Base-by-base conservation (phyloP, 192 early-diverging fungal genomes). In the Podochytrium sp. region DNA sequence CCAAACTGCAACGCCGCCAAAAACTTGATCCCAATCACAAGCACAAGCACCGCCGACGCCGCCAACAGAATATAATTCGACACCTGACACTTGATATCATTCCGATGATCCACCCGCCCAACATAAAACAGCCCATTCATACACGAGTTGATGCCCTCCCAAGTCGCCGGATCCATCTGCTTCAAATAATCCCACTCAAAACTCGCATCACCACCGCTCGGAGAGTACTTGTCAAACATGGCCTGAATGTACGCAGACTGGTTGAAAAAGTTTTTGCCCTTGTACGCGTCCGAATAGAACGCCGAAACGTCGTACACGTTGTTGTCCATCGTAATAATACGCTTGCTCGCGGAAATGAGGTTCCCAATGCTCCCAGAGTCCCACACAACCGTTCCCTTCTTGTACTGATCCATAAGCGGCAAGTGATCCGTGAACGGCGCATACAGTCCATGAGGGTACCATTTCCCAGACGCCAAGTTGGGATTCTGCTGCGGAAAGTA, bases 21-120 rank as follows among this genome's bases (percentile, higher is more conserved):
- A 76, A 89, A 89, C 75, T 88, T 88, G 76, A 89, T 74, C n/a
- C 82, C 81, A 74, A 98, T 93, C 30, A 98, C 93, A 35, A 87
- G 59, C 16, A 91, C 90, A 65, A 97, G 80, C n/a, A 97, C 53
- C 20, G 84, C 74, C 1, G 93, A 90, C 27, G 92, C 89, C 4
- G 88, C 89, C 65, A 96, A 80, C 61, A 97, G 79, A 65, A 97
- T 81, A 71, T 94, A 96, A 79, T 96, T 93, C 52, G 91, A 89
- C 71, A 97, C 90, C 61, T 84, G 80, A 76, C 96, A 98, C 71
- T 89, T 81, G 35, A 93, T 73, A 20, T 90, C 88, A 52, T 95
- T 85, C 30, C 95, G 89, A 63, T 91, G 92, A 70, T 98, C 96
- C 18, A 97, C 76, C 20, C 81, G 77, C 14, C 95, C 96, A 18